These are phyloP conservation scores for Boletellus emodensis DNA, from an alignment of 768 basidiomycete genomes.

Conservation along the genomic window DNA sequence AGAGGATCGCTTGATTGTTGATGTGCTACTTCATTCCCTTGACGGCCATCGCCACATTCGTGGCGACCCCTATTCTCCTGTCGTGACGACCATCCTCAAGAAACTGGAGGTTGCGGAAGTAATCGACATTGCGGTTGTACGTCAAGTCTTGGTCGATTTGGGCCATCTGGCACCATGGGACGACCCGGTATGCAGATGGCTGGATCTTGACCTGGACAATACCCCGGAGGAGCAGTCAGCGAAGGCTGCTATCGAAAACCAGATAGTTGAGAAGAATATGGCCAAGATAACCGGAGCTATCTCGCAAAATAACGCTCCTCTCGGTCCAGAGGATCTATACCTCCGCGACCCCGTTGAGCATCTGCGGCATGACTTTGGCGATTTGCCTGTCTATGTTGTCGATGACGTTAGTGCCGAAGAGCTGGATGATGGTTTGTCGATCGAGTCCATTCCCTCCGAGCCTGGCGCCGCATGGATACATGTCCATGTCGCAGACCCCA, in stretches of 20 bases:
- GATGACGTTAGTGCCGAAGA: slow-evolving; percentile 80
- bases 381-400: slow-evolving; percentile 78
- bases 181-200: slow-evolving; percentile 46
- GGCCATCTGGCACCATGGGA: slow-evolving; percentile 84
- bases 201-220: slow-evolving; percentile 30
- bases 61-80: slow-evolving; percentile 55
- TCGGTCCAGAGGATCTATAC: slow-evolving; percentile 65
- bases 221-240: slow-evolving; percentile 25
- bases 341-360: slow-evolving; percentile 59
- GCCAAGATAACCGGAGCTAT: slow-evolving; percentile 6
- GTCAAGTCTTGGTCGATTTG: slow-evolving; percentile 58
- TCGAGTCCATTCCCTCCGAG: slow-evolving; percentile 63
- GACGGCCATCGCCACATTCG: slow-evolving; percentile 48
- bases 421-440: slow-evolving; percentile 89
- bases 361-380: slow-evolving; percentile 83
- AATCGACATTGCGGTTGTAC: slow-evolving; percentile 29
- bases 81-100: slow-evolving; percentile 56
- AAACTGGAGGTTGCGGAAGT: slow-evolving; percentile 39
- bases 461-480: slow-evolving; percentile 75
- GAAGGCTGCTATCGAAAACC: slow-evolving; percentile 31
- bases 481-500: slow-evolving; percentile 91
- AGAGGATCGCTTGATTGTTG: slow-evolving; percentile 54
- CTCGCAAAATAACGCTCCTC: slow-evolving; percentile 25
- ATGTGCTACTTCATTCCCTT: slow-evolving; percentile 54
- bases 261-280: slow-evolving; percentile 20